Evolutionary conservation across 2,329 filamentous ascomycete species (phyloP).

Genomic region (Aspergillus sp.): DNA sequence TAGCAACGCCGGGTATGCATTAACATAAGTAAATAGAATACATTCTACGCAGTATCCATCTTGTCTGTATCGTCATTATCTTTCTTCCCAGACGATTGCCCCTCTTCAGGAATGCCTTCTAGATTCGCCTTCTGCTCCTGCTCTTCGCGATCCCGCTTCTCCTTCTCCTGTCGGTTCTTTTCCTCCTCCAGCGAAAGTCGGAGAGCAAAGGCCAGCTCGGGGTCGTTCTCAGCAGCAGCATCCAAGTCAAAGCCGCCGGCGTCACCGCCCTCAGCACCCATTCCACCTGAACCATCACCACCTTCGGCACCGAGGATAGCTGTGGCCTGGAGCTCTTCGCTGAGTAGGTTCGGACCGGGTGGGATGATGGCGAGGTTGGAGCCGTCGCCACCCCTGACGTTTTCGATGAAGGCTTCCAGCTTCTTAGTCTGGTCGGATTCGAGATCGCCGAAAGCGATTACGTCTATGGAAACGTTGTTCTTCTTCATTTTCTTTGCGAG

Average conservation of each 20-base stretch:
- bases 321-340: conserved; percentile 84
- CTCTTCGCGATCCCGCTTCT: conserved; percentile 72
- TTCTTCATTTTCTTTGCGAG: conserved; percentile 99
- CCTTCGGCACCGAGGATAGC: conserved; percentile 87
- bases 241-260: conserved; percentile 68
- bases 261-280: conserved; percentile 53
- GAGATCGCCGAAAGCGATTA: conserved; percentile 91
- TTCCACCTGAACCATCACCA: conserved; percentile 51
- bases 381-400: conserved; percentile 86
- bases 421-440: conserved; percentile 87
- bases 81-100: conserved; percentile 63
- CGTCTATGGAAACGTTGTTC: conserved; percentile 88
- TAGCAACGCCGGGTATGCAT: conserved; percentile 41
- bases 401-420: conserved; percentile 88
- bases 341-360: conserved; percentile 86
- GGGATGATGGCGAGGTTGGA: conserved; percentile 89
- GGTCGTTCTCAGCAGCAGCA: conserved; percentile 80
- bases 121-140: conserved; percentile 72
- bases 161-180: conserved; percentile 87
- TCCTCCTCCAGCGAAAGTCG: conserved; percentile 99
- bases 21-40: conserved; percentile 10
- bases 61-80: conserved; percentile 65
- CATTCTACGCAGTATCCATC: conserved; percentile 80
- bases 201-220: conserved; percentile 88
- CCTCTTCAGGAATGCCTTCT: conserved; percentile 79